Conservation (phyloP, 345 rosid genomes). For the Capsella bursapastoris region DNA sequence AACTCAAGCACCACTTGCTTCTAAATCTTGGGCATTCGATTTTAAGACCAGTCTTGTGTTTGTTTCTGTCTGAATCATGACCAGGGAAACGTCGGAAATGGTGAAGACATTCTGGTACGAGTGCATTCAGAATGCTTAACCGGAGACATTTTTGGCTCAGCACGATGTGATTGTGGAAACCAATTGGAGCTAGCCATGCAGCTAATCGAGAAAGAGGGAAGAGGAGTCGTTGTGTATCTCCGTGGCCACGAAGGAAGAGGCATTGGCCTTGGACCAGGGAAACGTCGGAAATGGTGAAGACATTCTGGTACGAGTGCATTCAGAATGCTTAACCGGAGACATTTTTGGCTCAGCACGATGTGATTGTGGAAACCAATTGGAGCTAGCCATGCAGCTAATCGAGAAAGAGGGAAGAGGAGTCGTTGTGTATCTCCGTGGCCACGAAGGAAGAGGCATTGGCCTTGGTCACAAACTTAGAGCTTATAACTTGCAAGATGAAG, state of each 20-base stretch:
- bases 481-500: conserved; percentile 84
- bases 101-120: conserved; percentile 81
- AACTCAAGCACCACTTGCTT: conserved; percentile 9
- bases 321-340: conserved; percentile 88
- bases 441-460: conserved; percentile 93
- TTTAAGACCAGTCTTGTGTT: conserved; percentile 18
- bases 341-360: conserved; percentile 85
- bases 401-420: conserved; percentile 78
- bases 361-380: conserved; percentile 85
- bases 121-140: conserved; percentile 94
- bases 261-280: conserved; percentile 85
- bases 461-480: conserved; percentile 86
- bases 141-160: conserved; percentile 86
- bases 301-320: conserved; percentile 86
- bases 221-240: conserved; percentile 80
- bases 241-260: conserved; percentile 97
- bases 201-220: conserved; percentile 65
- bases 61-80: conserved; percentile 13
- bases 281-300: conserved; percentile 77
- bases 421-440: conserved; percentile 82
- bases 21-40: not conserved
- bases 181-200: conserved; percentile 84
- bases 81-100: conserved; percentile 78
- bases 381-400: conserved; percentile 74
- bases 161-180: conserved; percentile 83